Base-by-base conservation (phyloP, 495 filamentous ascomycete genomes). In the Penicillium dipodomyicola region DNA sequence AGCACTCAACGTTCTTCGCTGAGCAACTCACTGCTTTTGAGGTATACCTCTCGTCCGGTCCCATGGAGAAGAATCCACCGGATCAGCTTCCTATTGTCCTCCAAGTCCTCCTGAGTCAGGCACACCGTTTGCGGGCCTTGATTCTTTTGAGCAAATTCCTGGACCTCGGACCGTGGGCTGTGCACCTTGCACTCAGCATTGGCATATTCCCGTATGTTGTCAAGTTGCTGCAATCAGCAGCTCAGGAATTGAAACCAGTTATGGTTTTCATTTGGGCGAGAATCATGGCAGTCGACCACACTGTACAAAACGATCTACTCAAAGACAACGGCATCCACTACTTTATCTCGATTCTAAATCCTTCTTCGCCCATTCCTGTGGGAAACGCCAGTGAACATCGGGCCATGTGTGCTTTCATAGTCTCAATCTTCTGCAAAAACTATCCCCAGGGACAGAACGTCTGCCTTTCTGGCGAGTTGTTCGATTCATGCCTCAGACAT, bases 181-280 rank as follows among this genome's bases (percentile, higher is more conserved):
- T 99, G 22, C 92, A 96, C 68, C 81, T 97, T 44, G 94, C 94
- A 7, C 76, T 99, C 20, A 96, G 91, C 65, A 99, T 99, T 57
- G 94, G 94, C 29, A 99, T 99, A 47, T 99, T 99, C 72, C 94
- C 94, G 0, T 99, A 99, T 61, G 94, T 99, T 7, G 78, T 97
- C 17, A 97, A 97, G 68, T 79, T 99, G 35, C 78, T 99, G 23
- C 95, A 97, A 65, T 97, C 95, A 8, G 92, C 93, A 45, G 94
- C 94, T 0, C 82, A 90, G 45, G 94, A 99, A 68, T 75, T 99
- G 48, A 97, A 97, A 65, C 92, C 94, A 1, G 92, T 97, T 25
- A 97, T 99, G 93, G 92, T 99, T 19, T 99, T 97, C 72, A 99
- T 99, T 58, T 99, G 94, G 94, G 91, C 95, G 11, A 83, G 94